Percentiles rank a stretch among this genome's conserved stretches.
Evolutionary conservation across 2,329 filamentous ascomycete species (phyloP).

Genomic region (Aspergillus ruber): DNA sequence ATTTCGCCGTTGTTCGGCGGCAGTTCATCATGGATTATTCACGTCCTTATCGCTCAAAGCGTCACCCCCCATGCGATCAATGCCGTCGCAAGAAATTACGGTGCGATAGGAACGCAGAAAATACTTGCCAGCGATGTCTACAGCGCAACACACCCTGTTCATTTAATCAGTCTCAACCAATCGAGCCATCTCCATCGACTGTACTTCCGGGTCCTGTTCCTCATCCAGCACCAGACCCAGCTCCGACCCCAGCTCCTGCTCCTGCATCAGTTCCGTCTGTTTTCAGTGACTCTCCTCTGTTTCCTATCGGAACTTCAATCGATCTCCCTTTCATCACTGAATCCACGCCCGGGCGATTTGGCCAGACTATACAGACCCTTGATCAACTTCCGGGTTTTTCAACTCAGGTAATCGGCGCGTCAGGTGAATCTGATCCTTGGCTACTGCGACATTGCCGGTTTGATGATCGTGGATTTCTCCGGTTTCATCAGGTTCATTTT

Average conservation of each 20-base stretch:
- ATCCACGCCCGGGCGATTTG: neutral
- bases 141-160: constrained; percentile 4
- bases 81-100: constrained; percentile 17
- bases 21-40: neutral
- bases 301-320: neutral
- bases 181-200: neutral
- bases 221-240: neutral
- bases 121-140: constrained; percentile 9
- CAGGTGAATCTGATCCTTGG: constrained; percentile 28
- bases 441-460: constrained; percentile 25
- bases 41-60: constrained; percentile 19
- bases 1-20: neutral
- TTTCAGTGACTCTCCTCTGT: neutral
- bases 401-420: constrained; percentile 20
- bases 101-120: constrained; percentile 7
- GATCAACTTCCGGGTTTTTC: constrained; percentile 18
- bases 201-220: neutral
- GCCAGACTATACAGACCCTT: constrained; percentile 13
- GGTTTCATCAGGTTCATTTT: constrained; percentile 22
- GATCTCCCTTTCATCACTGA: neutral
- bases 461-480: constrained; percentile 20
- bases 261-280: neutral
- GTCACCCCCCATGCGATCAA: constrained; percentile 16
- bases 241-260: neutral
- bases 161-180: neutral